phyloP scores from a whole-genome alignment of 2,329 filamentous ascomycete species.

The Diplodia intermedia region DNA sequence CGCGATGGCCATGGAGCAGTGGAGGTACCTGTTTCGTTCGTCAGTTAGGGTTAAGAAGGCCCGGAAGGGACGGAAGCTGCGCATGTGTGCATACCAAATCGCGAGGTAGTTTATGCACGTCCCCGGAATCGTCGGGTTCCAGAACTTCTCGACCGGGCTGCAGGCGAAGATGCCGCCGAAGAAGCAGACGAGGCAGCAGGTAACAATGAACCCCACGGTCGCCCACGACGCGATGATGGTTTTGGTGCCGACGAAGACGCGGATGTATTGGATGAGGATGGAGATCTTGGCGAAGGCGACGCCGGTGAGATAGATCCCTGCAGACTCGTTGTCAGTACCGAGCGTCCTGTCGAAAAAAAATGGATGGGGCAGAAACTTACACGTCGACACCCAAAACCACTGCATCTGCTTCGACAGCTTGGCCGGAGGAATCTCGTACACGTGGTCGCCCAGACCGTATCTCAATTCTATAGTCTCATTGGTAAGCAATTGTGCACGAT shows the following conservation, averaged over 20 bases:
- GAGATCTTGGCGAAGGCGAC: slow-evolving; percentile 24
- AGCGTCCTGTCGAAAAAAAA: neutral
- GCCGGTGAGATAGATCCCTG: slow-evolving; percentile 22
- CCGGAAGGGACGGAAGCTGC: too few relatives aligned
- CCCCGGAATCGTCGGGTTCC: slow-evolving; percentile 14
- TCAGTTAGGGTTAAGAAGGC: neutral
- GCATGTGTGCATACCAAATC: slow-evolving; percentile 2
- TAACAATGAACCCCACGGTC: slow-evolving; percentile 20
- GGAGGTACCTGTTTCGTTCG: slow-evolving; percentile 11
- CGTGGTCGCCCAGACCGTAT: slow-evolving; percentile 21
- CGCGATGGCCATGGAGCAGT: slow-evolving; percentile 21
- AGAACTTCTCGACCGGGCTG: slow-evolving; percentile 21
- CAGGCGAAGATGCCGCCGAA: slow-evolving; percentile 29
- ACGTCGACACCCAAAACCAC: slow-evolving; percentile 27
- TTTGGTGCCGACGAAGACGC: slow-evolving; percentile 15
- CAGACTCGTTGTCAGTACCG: neutral
- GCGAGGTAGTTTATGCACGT: slow-evolving; percentile 21
- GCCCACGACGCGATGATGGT: slow-evolving; percentile 19
- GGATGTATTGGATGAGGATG: slow-evolving; percentile 28
- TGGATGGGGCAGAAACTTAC: neutral
- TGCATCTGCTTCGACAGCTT: slow-evolving; percentile 13
- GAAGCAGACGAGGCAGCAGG: slow-evolving; percentile 25
- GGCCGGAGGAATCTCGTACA: neutral
- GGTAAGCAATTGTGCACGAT: neutral
- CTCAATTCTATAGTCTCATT: neutral